These are phyloP conservation scores for Lichtheimia ornata DNA, from an alignment of 371 early-diverging fungal genomes.

Conservation along the genomic window DNA sequence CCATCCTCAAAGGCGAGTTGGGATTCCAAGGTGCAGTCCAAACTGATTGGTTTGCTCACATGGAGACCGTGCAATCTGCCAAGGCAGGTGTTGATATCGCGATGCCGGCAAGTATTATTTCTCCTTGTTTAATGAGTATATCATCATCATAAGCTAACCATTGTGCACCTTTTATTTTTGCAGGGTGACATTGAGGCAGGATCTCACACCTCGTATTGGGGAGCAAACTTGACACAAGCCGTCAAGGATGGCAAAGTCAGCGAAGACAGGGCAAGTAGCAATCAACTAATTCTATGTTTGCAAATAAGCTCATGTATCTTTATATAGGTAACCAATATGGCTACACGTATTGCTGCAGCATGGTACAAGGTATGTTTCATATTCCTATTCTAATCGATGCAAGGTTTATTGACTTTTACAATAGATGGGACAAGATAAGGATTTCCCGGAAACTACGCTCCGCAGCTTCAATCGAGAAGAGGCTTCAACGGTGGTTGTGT, in stretches of 20 bases:
- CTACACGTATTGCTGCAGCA: conserved; percentile 55
- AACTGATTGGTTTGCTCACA: conserved; percentile 32
- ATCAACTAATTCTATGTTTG: background rate
- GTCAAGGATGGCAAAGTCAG: conserved; percentile 27
- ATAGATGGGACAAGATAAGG: conserved; percentile 20
- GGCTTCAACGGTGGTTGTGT: conserved; percentile 40
- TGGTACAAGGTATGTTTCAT: conserved; percentile 38
- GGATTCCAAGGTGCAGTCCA: conserved; percentile 34
- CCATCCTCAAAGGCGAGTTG: conserved; percentile 40
- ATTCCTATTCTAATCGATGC: no score
- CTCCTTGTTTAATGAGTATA: background rate
- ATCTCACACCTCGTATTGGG: conserved; percentile 10
- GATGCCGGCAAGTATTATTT: conserved; percentile 39
- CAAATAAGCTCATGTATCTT: background rate
- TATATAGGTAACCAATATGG: conserved; percentile 49
- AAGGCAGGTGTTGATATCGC: conserved; percentile 52
- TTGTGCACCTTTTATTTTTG: background rate
- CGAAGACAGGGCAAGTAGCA: conserved; percentile 21
- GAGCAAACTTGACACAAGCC: conserved; percentile 32
- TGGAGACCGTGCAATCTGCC: conserved; percentile 22
- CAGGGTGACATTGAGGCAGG: conserved; percentile 12
- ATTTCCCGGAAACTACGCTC: conserved; percentile 43
- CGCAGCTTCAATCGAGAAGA: conserved; percentile 23
- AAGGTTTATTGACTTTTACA: no score
- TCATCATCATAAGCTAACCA: background rate